Conservation (phyloP, 495 filamentous ascomycete species). For the Rusavskia elegans region DNA sequence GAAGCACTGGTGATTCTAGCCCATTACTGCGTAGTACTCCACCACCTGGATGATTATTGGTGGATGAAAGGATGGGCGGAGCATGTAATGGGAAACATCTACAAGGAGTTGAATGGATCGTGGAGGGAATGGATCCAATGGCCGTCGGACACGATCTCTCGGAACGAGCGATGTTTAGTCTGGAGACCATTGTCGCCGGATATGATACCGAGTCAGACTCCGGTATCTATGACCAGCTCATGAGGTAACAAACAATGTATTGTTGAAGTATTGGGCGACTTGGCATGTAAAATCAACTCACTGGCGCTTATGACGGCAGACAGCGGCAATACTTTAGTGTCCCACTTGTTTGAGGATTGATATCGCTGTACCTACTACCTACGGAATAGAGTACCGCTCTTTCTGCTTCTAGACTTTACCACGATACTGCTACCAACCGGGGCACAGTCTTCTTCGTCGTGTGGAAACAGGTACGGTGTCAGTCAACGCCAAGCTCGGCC, state of each 20-base stretch:
- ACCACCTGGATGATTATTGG: slow-evolving; percentile 33
- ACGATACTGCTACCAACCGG: too few species aligned
- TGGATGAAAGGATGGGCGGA: slow-evolving; percentile 33
- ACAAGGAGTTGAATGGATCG: slow-evolving; percentile 9
- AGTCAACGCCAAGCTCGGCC: not conserved
- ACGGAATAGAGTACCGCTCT: too few species aligned
- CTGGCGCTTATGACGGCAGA: too few species aligned
- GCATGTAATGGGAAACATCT: slow-evolving; percentile 16
- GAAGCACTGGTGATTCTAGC: slow-evolving; percentile 38
- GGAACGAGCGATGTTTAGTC: not conserved
- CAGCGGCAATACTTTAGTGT: too few species aligned
- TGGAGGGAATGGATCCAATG: slow-evolving; percentile 18
- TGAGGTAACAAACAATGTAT: not conserved
- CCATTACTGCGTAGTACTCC: slow-evolving; percentile 33
- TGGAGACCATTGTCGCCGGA: not conserved
- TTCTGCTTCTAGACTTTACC: too few species aligned
- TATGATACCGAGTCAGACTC: not conserved
- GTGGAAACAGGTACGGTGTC: too few species aligned
- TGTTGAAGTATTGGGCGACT: not conserved
- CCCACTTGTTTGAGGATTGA: too few species aligned
- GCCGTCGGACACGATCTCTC: slow-evolving; percentile 6
- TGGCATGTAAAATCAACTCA: too few species aligned
- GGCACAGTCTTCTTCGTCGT: too few species aligned
- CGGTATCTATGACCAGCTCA: not conserved
- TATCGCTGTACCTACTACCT: too few species aligned